phyloP scores from a whole-genome alignment of 352 stramenopile species.

The Poterioochromonas sp. region DNA sequence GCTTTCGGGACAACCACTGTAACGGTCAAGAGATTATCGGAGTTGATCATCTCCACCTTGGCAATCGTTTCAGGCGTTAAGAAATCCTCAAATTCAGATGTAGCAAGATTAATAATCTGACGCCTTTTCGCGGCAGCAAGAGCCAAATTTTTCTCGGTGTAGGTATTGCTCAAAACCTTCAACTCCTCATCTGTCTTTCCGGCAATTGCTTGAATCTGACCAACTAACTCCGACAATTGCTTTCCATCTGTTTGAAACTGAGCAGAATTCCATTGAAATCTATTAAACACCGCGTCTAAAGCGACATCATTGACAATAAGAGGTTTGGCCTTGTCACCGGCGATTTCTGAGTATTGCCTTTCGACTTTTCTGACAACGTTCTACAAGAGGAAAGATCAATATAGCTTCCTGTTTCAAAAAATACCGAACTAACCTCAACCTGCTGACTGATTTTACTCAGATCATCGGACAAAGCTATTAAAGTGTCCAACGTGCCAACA shows the following conservation, averaged over 20 bases:
- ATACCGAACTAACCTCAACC: not conserved
- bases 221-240: slow-evolving; percentile 87
- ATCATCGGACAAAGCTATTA: slow-evolving; percentile 64
- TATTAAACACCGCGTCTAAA: slow-evolving; percentile 83
- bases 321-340: slow-evolving; percentile 64
- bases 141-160: slow-evolving; percentile 83
- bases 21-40: slow-evolving; percentile 90
- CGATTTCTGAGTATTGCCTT: slow-evolving; percentile 83
- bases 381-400: not conserved
- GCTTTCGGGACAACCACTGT: slow-evolving; percentile 85
- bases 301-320: slow-evolving; percentile 70
- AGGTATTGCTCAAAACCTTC: slow-evolving; percentile 81
- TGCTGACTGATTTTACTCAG: not conserved
- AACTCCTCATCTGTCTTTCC: slow-evolving; percentile 93
- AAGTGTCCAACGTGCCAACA: slow-evolving; percentile 90
- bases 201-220: slow-evolving; percentile 77
- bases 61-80: slow-evolving; percentile 68
- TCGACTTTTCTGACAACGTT: slow-evolving; percentile 69
- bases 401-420: not conserved
- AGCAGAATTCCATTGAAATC: slow-evolving; percentile 95
- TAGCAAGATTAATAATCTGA: slow-evolving; percentile 87
- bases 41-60: slow-evolving; percentile 83
- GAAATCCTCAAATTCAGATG: slow-evolving; percentile 84
- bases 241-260: slow-evolving; percentile 88
- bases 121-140: slow-evolving; percentile 68